These are phyloP conservation scores for Stephania japonica DNA, from an alignment of 164 flowering plant genomes.

Conservation along the genomic window DNA sequence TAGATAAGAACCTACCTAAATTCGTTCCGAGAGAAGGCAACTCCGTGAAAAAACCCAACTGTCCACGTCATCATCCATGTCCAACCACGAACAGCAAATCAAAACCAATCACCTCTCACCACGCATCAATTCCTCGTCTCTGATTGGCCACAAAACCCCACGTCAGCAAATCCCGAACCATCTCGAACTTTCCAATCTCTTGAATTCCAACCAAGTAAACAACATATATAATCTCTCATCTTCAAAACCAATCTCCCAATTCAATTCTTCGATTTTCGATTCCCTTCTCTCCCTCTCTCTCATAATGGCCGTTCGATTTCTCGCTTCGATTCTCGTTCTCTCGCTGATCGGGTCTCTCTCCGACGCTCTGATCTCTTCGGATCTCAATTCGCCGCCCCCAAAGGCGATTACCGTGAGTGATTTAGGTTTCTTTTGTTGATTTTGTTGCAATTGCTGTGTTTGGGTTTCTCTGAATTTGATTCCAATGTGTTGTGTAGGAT, in stretches of 20 bases:
- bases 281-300: background rate
- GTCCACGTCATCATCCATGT: conserved; percentile 6
- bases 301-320: conserved; percentile 12
- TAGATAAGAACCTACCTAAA: too few species aligned
- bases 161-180: conserved; percentile 36
- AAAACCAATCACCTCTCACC: conserved; percentile 25
- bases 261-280: background rate
- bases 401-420: conserved; percentile 68
- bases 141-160: conserved; percentile 43
- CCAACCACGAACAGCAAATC: conserved; percentile 8
- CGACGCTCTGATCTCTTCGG: conserved; percentile 26
- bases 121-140: conserved; percentile 32
- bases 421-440: background rate
- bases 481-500: conserved; percentile 38
- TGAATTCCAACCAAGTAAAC: background rate
- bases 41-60: background rate
- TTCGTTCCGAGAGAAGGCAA: too few species aligned
- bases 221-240: background rate
- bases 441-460: background rate
- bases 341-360: conserved; percentile 24
- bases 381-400: conserved; percentile 34
- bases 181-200: background rate
- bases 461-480: background rate
- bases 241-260: too few species aligned
- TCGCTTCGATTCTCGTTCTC: conserved; percentile 20